A percentile compares a stretch with the other conserved stretches of the same genome.
phyloP scores from a whole-genome alignment of 345 rosid genomes.

The Isatis tinctoria region DNA sequence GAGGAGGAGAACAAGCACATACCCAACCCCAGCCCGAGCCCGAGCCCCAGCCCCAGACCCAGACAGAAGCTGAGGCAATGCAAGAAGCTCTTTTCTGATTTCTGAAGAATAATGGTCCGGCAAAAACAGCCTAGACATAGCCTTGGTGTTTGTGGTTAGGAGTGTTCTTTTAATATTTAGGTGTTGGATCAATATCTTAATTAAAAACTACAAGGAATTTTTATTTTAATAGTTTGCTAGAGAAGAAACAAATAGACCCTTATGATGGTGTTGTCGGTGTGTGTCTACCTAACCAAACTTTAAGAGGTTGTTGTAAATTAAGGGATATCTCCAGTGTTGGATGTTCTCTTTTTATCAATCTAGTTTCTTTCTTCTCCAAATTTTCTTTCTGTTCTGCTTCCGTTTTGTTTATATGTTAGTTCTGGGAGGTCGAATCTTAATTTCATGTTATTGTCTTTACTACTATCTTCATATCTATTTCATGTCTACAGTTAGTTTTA shows the following conservation, averaged over 20 bases:
- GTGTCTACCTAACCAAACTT: neutral
- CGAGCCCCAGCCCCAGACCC: neutral
- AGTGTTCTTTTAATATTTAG: conserved; percentile 7
- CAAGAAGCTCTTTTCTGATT: conserved; percentile 19
- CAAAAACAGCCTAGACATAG: conserved; percentile 19
- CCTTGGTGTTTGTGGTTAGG: conserved; percentile 17
- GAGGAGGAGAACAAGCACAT: neutral
- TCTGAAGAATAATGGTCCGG: neutral
- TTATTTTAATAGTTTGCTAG: neutral
- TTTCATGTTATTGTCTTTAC: neutral
- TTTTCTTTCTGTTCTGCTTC: neutral
- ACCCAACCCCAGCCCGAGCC: neutral
- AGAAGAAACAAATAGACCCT: conserved; percentile 2
- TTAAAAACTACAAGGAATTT: neutral
- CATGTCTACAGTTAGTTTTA: neutral
- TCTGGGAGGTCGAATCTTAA: neutral
- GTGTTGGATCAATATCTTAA: neutral
- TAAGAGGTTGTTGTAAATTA: conserved; percentile 16
- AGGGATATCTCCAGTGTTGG: conserved; percentile 2
- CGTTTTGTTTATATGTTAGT: neutral
- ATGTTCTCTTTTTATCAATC: neutral
- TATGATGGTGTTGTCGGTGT: neutral
- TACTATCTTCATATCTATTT: neutral
- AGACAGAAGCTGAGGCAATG: conserved; percentile 26
- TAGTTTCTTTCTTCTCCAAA: neutral